Conservation (phyloP, 257 asterid genomes). For the Agastache rugosa region DNA sequence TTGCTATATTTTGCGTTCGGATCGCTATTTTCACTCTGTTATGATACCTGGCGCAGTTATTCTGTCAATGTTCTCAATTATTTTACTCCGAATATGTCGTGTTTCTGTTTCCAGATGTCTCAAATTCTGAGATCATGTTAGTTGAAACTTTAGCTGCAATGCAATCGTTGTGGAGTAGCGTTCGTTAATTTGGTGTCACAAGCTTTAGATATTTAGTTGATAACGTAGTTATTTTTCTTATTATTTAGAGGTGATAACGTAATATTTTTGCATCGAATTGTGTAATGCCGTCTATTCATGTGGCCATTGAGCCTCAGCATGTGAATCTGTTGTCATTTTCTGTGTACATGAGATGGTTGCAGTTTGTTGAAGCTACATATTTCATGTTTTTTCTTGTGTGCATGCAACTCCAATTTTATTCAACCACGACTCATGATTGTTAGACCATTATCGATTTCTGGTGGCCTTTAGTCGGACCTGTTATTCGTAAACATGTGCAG, state of each 20-base stretch:
- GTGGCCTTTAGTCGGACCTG: constrained; percentile 7
- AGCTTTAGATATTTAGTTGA: background rate
- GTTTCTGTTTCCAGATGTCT: background rate
- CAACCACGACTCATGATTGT: background rate
- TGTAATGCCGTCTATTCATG: background rate
- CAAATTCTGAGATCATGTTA: constrained; percentile 19
- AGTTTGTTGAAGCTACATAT: background rate
- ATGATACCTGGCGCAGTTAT: background rate
- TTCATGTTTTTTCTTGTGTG: background rate
- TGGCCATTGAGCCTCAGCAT: background rate
- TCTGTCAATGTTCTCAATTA: background rate
- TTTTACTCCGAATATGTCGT: background rate
- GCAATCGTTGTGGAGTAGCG: constrained; percentile 14
- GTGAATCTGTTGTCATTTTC: background rate
- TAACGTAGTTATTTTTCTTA: background rate
- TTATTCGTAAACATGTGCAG: background rate
- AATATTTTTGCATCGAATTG: background rate
- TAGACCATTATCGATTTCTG: background rate
- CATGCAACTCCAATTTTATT: background rate
- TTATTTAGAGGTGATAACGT: background rate
- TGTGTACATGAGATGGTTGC: background rate
- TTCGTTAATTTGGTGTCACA: constrained; percentile 19
- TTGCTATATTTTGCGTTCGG: background rate
- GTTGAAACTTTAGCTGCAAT: constrained; percentile 21
- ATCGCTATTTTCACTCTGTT: constrained; percentile 2